A percentile compares a stretch with the other conserved stretches of the same genome.
phyloP scores from a whole-genome alignment of 352 stramenopile species.

The Phytophthora pluvialis region DNA sequence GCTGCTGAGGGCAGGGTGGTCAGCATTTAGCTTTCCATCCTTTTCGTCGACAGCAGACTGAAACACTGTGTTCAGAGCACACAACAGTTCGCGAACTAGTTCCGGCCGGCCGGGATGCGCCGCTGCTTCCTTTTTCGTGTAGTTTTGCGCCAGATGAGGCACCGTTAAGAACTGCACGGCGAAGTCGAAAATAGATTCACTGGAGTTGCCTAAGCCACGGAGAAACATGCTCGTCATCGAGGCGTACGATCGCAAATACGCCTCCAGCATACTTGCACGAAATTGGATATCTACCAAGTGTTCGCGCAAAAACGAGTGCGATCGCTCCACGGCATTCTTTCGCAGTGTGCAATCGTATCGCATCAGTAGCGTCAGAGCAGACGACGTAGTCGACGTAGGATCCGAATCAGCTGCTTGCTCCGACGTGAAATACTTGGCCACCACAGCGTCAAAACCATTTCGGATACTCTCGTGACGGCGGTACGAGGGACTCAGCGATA shows the following conservation, averaged over 20 bases:
- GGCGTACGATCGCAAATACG: constrained; percentile 72
- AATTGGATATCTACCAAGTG: constrained; percentile 80
- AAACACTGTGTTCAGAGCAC: constrained; percentile 70
- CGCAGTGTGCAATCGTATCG: constrained; percentile 73
- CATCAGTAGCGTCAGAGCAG: constrained; percentile 59
- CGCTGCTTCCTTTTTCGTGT: constrained; percentile 64
- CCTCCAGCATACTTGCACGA: constrained; percentile 76
- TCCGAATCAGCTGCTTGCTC: constrained; percentile 9
- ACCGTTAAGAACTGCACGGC: constrained; percentile 88
- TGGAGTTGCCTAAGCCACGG: constrained; percentile 80
- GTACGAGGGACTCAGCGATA: constrained; percentile 64
- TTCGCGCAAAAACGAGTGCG: constrained; percentile 74
- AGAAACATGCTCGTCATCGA: constrained; percentile 82
- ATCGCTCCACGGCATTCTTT: constrained; percentile 61
- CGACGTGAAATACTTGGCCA: constrained; percentile 52
- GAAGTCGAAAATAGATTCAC: constrained; percentile 90
- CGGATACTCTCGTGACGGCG: constrained; percentile 63
- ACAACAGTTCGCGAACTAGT: constrained; percentile 70
- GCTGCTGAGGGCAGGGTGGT: constrained; percentile 79
- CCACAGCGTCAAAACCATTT: constrained; percentile 61
- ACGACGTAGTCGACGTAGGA: constrained; percentile 23
- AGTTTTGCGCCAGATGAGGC: constrained; percentile 79
- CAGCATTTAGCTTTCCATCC: constrained; percentile 55
- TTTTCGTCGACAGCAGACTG: constrained; percentile 56
- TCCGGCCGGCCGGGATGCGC: constrained; percentile 57